Conservation (phyloP, 495 filamentous ascomycete genomes). For the Umbilicaria muhlenbergii region DNA sequence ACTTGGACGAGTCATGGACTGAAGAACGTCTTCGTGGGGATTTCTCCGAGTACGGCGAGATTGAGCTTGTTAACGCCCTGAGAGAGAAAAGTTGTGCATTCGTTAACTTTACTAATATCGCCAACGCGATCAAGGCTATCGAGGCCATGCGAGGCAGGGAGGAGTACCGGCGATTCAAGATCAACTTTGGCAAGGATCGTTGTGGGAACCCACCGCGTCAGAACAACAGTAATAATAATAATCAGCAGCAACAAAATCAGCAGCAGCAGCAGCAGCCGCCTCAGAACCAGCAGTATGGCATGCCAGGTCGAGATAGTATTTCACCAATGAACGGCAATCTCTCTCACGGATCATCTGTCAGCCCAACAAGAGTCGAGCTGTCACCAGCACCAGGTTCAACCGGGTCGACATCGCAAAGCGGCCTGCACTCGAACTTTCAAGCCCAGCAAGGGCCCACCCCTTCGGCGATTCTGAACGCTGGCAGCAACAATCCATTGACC, state of each 20-base stretch:
- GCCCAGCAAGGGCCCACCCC: conserved; percentile 35
- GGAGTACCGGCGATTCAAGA: conserved; percentile 95
- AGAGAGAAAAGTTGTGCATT: conserved; percentile 99
- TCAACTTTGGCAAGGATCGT: conserved; percentile 97
- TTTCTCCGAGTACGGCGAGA: conserved; percentile 95
- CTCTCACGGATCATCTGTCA: conserved; percentile 51
- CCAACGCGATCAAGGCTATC: conserved; percentile 98
- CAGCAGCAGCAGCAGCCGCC: conserved; percentile 9
- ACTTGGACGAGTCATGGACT: conserved; percentile 91
- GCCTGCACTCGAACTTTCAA: conserved; percentile 27
- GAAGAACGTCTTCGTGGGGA: conserved; percentile 93
- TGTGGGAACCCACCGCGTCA: conserved; percentile 95
- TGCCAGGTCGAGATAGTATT: conserved; percentile 28
- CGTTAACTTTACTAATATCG: conserved; percentile 99
- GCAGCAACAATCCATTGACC: conserved; percentile 77
- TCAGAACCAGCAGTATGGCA: conserved; percentile 18
- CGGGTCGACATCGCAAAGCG: conserved; percentile 33
- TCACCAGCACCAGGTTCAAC: conserved; percentile 35
- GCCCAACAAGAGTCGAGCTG: conserved; percentile 44
- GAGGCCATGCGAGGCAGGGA: conserved; percentile 88
- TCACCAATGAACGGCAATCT: conserved; percentile 36
- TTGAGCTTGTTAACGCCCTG: conserved; percentile 90
- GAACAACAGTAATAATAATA: conserved; percentile 34
- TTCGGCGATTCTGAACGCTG: conserved; percentile 60
- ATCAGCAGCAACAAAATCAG: conserved; percentile 40